Conservation (phyloP, 1,284 basidiomycete genomes). For the Chalciporus piperatoides region DNA sequence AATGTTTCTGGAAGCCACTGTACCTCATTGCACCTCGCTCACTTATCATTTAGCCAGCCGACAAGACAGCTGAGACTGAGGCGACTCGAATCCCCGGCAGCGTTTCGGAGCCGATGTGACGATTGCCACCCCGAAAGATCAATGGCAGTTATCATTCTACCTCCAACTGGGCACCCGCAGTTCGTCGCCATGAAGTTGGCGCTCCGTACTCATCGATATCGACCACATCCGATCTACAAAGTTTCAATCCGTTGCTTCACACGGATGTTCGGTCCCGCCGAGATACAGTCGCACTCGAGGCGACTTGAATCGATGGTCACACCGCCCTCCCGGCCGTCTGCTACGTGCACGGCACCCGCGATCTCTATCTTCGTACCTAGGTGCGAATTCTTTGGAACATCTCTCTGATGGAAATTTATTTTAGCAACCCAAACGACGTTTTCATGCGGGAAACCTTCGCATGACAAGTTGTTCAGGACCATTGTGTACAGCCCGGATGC, state of each 20-base stretch:
- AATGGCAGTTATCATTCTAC: neutral
- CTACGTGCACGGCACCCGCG: neutral
- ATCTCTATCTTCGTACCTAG: neutral
- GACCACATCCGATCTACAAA: neutral
- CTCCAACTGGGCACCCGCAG: neutral
- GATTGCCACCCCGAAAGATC: neutral
- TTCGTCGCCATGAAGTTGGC: neutral
- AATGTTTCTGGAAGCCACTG: too few relatives aligned
- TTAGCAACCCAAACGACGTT: neutral
- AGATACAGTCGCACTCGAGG: neutral
- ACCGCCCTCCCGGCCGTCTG: neutral
- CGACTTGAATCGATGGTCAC: neutral
- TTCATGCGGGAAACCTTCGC: neutral
- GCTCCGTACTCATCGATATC: neutral
- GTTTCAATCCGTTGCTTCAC: neutral
- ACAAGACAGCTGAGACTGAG: neutral
- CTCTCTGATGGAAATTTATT: neutral
- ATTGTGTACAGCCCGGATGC: neutral
- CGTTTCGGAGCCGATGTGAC: neutral
- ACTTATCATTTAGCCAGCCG: neutral
- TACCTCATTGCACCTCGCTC: neutral
- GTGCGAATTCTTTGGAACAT: neutral
- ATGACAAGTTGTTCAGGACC: neutral
- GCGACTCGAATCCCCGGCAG: neutral
- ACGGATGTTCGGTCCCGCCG: conserved; percentile 8